phyloP scores from a whole-genome alignment of 1,284 basidiomycete species.

The Pterula multifida region DNA sequence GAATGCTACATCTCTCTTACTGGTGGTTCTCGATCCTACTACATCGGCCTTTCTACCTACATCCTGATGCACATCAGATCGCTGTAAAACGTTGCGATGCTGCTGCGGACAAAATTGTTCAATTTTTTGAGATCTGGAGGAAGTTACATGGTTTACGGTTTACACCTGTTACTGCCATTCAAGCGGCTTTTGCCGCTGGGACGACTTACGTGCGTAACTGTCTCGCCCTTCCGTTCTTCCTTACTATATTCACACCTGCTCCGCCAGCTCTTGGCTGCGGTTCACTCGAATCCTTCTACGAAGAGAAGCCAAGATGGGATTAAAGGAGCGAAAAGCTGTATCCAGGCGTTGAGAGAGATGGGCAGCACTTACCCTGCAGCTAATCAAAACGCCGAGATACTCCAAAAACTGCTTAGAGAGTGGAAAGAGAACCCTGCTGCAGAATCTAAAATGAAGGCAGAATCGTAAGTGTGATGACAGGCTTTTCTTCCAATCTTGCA shows the following conservation, averaged over 20 bases:
- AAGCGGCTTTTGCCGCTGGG: constrained; percentile 1
- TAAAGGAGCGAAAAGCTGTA: not conserved
- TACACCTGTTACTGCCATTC: constrained; percentile 2
- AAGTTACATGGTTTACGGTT: not conserved
- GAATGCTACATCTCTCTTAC: constrained; percentile 10
- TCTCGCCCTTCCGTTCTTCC: not conserved
- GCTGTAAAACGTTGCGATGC: constrained; percentile 1
- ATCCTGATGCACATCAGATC: not conserved
- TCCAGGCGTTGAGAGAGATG: not conserved
- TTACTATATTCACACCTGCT: not conserved
- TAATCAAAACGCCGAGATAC: not conserved
- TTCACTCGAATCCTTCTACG: not conserved
- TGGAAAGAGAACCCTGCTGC: not conserved
- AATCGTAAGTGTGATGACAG: constrained; percentile 1
- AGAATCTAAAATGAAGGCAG: not conserved
- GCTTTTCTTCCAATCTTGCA: not conserved
- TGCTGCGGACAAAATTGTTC: not conserved
- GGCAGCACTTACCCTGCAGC: not conserved
- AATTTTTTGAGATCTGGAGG: not conserved
- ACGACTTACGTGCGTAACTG: not conserved
- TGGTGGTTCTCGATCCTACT: constrained; percentile 1
- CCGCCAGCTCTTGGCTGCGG: not conserved
- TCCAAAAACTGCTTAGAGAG: not conserved
- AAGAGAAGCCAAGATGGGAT: not conserved
- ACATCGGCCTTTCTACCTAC: constrained; percentile 1